Evolutionary conservation across 2,329 filamentous ascomycete genomes (phyloP), one percentile per base, ranked within the genome.

Genomic region (Phoma sp.): DNA sequence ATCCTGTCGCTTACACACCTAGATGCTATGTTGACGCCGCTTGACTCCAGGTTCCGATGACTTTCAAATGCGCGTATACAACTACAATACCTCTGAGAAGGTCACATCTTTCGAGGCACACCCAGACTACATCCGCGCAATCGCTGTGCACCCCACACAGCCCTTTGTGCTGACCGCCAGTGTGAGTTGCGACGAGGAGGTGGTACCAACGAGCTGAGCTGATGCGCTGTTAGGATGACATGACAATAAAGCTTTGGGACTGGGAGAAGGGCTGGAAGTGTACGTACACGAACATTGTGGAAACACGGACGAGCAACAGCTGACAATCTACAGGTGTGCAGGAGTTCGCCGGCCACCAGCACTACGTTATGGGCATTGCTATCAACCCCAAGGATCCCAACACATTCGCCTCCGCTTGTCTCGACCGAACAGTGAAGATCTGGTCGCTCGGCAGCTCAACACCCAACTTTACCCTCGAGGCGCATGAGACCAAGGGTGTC

Each of bases 211-310:
- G 40, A 29, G 38, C 28, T 34, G 34, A 46, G 60, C 67, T 74
- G 56, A 74, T 56, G 25, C 40, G 42, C 42, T 42, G 33, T 20
- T 51, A 73, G 66, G 69, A 74, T 70, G 71, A 74, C 47, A 76
- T 74, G 74, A 76, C 74, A 52, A 96, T 97, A 74, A 96, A 95
- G 83, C 83, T 97, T 43, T 99, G 95, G 93, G 93, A 99, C 75
- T 99, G 95, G 95, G 95, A 99, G 68, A 96, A 95, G 77, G 87
- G 87, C 65, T 99, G 95, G 95, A 96, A 97, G 77, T 98, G 93
- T 73, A 66, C 45, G 67, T 64, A 28, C 17, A 50, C 1, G 18
- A 14, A 10, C 5, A 11, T 12, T 7, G 6, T 20, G 17, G 34
- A 30, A 15, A 7, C 28, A 9, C 29, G 18, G 14, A 29, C 10